These are phyloP conservation scores for Lactarius sp. DNA, from an alignment of 768 basidiomycete species.

Conservation along the genomic window DNA sequence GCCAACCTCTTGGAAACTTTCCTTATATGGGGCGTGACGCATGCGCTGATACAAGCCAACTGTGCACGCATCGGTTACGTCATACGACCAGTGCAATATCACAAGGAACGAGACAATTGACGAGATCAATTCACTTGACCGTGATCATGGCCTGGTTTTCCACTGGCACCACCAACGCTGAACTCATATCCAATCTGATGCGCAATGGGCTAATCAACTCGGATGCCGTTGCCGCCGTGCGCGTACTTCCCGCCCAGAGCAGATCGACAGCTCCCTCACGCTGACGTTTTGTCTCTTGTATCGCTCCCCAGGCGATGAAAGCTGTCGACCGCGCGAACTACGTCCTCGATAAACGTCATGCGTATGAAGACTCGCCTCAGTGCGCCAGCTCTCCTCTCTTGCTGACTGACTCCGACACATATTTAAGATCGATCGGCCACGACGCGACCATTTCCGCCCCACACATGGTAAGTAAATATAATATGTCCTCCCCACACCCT, in stretches of 20 bases:
- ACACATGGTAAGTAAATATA: slow-evolving; percentile 39
- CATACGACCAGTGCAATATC: too few species aligned
- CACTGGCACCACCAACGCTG: slow-evolving; percentile 60
- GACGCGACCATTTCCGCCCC: slow-evolving; percentile 95
- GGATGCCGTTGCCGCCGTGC: slow-evolving; percentile 50
- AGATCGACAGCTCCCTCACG: background rate
- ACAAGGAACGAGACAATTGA: too few species aligned
- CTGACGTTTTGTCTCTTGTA: background rate
- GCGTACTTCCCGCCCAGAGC: slow-evolving; percentile 24
- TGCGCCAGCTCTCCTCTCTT: slow-evolving; percentile 18
- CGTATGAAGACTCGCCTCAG: slow-evolving; percentile 52
- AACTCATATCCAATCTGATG: slow-evolving; percentile 67
- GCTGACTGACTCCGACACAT: background rate
- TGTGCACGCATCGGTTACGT: too few species aligned
- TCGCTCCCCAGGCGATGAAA: slow-evolving; percentile 40
- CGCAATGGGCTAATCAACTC: slow-evolving; percentile 51
- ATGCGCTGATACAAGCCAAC: too few species aligned
- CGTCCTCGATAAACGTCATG: slow-evolving; percentile 34
- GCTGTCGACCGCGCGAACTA: slow-evolving; percentile 46
- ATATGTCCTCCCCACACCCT: background rate
- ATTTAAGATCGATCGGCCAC: slow-evolving; percentile 54
- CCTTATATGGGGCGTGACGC: too few species aligned
- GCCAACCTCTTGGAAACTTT: too few species aligned
- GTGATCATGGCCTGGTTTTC: slow-evolving; percentile 77
- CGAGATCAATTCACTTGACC: too few species aligned